Evolutionary conservation across 192 early-diverging fungal genomes (phyloP), one percentile per base, ranked within the genome.

Genomic region (Linnemannia schmuckeri): DNA sequence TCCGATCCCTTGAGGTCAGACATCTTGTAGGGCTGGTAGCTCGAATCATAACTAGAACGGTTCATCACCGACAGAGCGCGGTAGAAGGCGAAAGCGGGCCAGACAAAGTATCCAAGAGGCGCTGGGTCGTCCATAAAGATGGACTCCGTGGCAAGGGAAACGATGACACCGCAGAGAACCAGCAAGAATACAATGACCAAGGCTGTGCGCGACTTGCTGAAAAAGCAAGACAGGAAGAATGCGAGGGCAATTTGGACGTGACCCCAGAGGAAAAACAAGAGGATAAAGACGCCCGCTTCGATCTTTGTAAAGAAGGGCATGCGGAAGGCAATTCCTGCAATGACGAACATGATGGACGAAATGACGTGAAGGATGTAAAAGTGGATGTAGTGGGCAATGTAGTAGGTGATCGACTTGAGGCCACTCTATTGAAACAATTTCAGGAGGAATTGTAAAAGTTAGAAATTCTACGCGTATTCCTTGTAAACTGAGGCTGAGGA

Each of bases 51-150:
- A 40, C 90, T 89, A 1, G 92, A 89, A 0, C 69, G 75, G 76
- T 94, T 94, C 63, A 95, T 90, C 6, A 92, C 61, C 9, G 87
- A 76, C 38, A 95, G 71, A 30, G 90, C 86, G 6, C 91, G 90
- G 78, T 92, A 95, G 82, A 94, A 96, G 35, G 94, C 95, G 79
- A 96, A 95, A 10, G 94, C 93, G 2, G 95, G 95, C 95, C 95
- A 96, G 68, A 93, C 79, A 79, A 93, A 91, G 80, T 93, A 90
- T 22, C 70, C 87, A 18, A 80, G 20, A 6, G 93, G 91, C 7
- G 89, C 88, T 7, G 77, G 71, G 46, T 83, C 41, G 6, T 40
- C 27, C 13, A 73, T 72, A 44, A 90, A 94, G 30, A 95, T 81
- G 1, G 42, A 22, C 66, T 90, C 90, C 3, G 89, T 78, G 20